phyloP scores from a whole-genome alignment of 1,284 basidiomycete genomes.

The Rhodotorula mucilaginosa region DNA sequence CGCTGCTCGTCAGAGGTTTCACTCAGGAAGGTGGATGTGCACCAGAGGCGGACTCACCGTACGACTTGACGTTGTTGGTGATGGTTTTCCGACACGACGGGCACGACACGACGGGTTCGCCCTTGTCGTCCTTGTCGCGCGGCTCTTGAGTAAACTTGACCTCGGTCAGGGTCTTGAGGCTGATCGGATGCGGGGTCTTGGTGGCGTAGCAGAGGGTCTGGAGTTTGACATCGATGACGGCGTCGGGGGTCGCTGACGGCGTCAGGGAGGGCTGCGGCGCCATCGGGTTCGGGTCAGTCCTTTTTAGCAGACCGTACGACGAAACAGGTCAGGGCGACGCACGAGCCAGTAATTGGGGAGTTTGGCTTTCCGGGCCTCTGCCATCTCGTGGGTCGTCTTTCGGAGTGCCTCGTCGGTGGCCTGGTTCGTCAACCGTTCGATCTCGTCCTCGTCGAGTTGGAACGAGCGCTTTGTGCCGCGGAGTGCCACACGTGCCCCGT shows the following conservation, averaged over 20 bases:
- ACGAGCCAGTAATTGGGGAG: constrained; percentile 88
- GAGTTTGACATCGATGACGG: constrained; percentile 74
- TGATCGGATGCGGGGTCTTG: constrained; percentile 66
- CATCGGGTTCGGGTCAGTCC: too few species aligned
- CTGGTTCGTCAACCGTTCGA: constrained; percentile 68
- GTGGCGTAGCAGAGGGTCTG: constrained; percentile 81
- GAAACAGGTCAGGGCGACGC: background rate
- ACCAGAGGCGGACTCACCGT: constrained; percentile 53
- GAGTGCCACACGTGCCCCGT: constrained; percentile 3
- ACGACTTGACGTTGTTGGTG: constrained; percentile 70
- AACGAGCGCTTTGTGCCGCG: constrained; percentile 60
- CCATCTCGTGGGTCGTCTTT: constrained; percentile 72
- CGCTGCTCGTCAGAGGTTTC: background rate
- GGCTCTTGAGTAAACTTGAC: constrained; percentile 50
- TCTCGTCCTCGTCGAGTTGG: constrained; percentile 66
- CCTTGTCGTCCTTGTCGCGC: constrained; percentile 53
- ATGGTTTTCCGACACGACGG: constrained; percentile 82
- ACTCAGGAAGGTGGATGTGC: too few species aligned
- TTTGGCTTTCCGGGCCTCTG: constrained; percentile 75
- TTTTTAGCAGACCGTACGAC: too few species aligned
- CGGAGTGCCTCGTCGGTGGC: constrained; percentile 80
- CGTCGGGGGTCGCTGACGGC: constrained; percentile 63
- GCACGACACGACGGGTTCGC: constrained; percentile 65
- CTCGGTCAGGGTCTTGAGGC: constrained; percentile 42
- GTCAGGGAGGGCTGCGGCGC: constrained; percentile 64